phyloP scores from a whole-genome alignment of 225 moss, liverwort and hornwort species.

The Neckera pumila region DNA sequence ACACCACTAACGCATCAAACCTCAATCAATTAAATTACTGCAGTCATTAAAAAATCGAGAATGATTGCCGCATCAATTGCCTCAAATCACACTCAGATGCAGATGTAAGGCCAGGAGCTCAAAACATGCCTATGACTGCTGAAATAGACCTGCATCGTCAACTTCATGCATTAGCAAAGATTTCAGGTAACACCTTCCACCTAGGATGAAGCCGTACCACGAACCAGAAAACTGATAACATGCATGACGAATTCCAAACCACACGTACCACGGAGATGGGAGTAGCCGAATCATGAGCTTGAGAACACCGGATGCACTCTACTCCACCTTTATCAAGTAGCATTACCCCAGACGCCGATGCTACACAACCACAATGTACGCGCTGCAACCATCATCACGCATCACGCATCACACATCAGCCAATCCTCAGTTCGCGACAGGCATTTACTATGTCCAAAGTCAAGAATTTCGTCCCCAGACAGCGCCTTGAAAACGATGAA shows the following conservation, averaged over 20 bases:
- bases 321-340: slow-evolving; percentile 92
- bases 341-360: slow-evolving; percentile 60
- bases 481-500: not conserved
- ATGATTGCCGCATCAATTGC: not conserved
- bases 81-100: not conserved
- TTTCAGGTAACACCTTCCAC: not conserved
- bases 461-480: not conserved
- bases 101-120: not conserved
- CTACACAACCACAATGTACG: slow-evolving; percentile 95
- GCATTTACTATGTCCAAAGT: not conserved
- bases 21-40: not conserved
- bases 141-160: not conserved
- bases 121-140: not conserved
- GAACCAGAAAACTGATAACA: not conserved
- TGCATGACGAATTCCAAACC: not conserved
- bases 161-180: not conserved
- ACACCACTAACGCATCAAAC: not conserved
- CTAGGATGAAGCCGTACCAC: not conserved
- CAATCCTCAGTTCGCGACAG: not conserved
- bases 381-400: slow-evolving; percentile 39
- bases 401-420: not conserved
- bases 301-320: slow-evolving; percentile 72
- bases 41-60: not conserved
- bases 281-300: slow-evolving; percentile 30
- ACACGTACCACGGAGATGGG: slow-evolving; percentile 29